Base-by-base conservation (phyloP, 495 filamentous ascomycete species). In the Glarea lozoyensis region DNA sequence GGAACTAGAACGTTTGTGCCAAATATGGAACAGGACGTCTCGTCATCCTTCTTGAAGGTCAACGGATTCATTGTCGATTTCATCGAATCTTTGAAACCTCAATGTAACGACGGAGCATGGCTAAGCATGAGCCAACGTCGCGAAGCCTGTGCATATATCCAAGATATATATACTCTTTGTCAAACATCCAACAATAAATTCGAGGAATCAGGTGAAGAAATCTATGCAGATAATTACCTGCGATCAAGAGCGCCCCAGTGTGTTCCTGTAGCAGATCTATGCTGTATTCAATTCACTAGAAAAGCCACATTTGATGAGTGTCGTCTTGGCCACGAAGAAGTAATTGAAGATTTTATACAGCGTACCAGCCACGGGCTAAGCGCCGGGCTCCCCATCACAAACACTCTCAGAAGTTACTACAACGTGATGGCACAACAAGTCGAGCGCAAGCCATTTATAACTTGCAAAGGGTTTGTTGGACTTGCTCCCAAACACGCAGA, bases 391-490 rank as follows among this genome's bases (percentile, higher is more conserved):
- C 25, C 25, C 7, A n/a, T 29, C 7, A 29, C 25, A n/a, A 29
- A 29, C n/a, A 29, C 25, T 7, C 25, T 29, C n/a, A 29, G 25
- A 29, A 29, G 25, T 29, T 36, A 36, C 16, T 36, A 11, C 7
- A 36, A 9, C 15, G 16, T 36, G 33, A 36, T 36, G 19, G 25
- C 7, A n/a, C 25, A 29, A 29, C 25, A 29, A 29, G n/a, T 29
- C n/a, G 25, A 29, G 25, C 41, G 51, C 3, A 18, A 38, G 12
- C 37, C 43, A 12, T 49, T 49, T 12, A 5, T 49, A 3, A 42
- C 46, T 21, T 33, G 3, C 17, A 38, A 40, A 16, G 37, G 37
- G 20, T 42, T 37, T 38, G 29, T 56, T 3, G 49, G 45, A 7
- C 36, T 56, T 16, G 49, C 29, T n/a, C 45, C 45, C 13, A 22